Evolutionary conservation across 2,329 filamentous ascomycete genomes (phyloP), one percentile per base, ranked within the genome.

Genomic region (Paecilomyces fulvus): DNA sequence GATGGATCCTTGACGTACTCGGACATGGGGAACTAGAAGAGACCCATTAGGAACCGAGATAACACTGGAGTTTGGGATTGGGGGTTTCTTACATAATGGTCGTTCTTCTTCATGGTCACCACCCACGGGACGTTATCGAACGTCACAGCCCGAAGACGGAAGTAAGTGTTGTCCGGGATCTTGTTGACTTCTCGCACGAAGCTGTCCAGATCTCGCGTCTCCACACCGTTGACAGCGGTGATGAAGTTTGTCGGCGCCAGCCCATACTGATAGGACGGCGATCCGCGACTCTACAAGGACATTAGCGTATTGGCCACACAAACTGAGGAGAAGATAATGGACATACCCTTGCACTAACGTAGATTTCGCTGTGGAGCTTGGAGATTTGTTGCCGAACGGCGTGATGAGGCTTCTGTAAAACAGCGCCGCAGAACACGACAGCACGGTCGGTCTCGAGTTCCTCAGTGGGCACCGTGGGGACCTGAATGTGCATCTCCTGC

Each of bases 91-190:
- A 80, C 78, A 72, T 99, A 99, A 74, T 99, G 94, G 70, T 99
- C 92, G 65, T 96, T 96, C 83, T 97, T 97, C 85, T 99, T 99
- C 89, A 99, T 96, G 8, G 94, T 99, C 43, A 95, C 90, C n/a
- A 99, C 91, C 91, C 94, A 99, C 3, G 92, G 92, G 9, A 99
- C 91, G 67, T 95, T 95, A 72, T 99, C 94, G 68, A 99, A 99
- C 0, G 94, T 97, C 72, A 97, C 90, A n/a, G 94, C 90, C 72
- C 92, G 92, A 54, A 99, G 80, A 17, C 94, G 86, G 84, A 99
- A 99, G 75, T 99, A 99, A 1, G 91, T 96, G 68, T 99, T 99
- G 66, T 99, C 91, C 0, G 90, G 89, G 64, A 99, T 96, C 73
- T 88, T 86, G 64, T 87, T 84, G 17, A 95, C 91, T 61, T 91